phyloP scores from a whole-genome alignment of 1,139 yeast species.

The Pichia terricola region DNA sequence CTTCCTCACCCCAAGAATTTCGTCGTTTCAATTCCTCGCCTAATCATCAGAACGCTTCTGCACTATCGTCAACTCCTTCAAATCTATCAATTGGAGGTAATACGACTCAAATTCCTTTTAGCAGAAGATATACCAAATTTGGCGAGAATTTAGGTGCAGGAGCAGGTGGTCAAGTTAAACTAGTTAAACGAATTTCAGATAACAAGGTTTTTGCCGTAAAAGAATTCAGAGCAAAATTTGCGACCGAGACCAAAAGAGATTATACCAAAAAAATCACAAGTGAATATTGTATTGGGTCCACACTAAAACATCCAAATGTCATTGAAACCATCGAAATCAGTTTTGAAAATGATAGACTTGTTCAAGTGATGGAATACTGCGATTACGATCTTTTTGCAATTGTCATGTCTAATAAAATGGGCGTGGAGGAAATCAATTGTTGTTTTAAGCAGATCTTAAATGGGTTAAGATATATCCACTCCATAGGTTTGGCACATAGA shows the following conservation, averaged over 20 bases:
- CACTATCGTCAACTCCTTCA: conserved; percentile 10
- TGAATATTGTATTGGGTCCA: conserved; percentile 94
- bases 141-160: conserved; percentile 93
- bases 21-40: conserved; percentile 9
- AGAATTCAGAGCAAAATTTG: conserved; percentile 81
- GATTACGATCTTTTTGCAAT: conserved; percentile 95
- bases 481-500: conserved; percentile 88
- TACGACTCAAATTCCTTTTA: conserved; percentile 38
- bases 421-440: conserved; percentile 75
- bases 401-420: conserved; percentile 94
- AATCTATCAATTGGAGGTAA: conserved; percentile 37
- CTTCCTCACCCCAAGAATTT: conserved; percentile 11
- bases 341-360: conserved; percentile 76
- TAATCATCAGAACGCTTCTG: conserved; percentile 11
- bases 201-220: conserved; percentile 88
- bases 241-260: conserved; percentile 78
- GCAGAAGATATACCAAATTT: conserved; percentile 78
- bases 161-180: conserved; percentile 94
- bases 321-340: conserved; percentile 90
- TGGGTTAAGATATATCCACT: conserved; percentile 80
- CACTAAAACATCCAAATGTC: conserved; percentile 87
- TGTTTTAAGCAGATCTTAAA: conserved; percentile 78
- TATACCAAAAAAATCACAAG: conserved; percentile 94
- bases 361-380: conserved; percentile 96
- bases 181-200: conserved; percentile 75